phyloP scores from a whole-genome alignment of 257 asterid species.

The Gentiana dahurica region DNA sequence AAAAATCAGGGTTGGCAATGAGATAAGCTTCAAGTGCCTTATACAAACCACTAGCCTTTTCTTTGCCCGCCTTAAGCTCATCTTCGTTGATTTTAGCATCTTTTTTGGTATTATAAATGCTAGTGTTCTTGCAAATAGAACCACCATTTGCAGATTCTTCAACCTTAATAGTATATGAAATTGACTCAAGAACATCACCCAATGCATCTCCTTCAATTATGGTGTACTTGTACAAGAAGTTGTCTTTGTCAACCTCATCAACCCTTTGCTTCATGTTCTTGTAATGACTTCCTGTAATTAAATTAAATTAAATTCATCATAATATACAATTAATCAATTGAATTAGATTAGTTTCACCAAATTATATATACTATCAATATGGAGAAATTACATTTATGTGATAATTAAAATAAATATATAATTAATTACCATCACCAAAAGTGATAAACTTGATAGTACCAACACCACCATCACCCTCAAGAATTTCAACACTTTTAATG shows the following conservation, averaged over 20 bases:
- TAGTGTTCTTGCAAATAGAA: slow-evolving; percentile 24
- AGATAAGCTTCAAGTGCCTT: slow-evolving; percentile 27
- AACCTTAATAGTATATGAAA: slow-evolving; percentile 26
- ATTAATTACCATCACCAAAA: slow-evolving; percentile 30
- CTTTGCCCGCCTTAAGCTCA: slow-evolving; percentile 18
- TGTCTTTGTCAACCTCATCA: slow-evolving; percentile 31
- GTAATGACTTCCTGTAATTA: slow-evolving; percentile 29
- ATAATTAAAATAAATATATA: too few species aligned
- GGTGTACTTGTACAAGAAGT: slow-evolving; percentile 23
- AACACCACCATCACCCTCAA: slow-evolving; percentile 42
- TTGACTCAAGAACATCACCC: slow-evolving; percentile 25
- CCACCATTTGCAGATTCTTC: slow-evolving; percentile 38
- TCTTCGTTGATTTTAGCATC: slow-evolving; percentile 30
- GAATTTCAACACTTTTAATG: slow-evolving; percentile 29
- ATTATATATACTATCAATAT: too few species aligned
- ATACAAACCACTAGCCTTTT: slow-evolving; percentile 8
- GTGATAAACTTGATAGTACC: slow-evolving; percentile 37
- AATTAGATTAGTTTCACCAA: too few species aligned
- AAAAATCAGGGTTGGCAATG: slow-evolving; percentile 15
- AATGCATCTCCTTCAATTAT: slow-evolving; percentile 43
- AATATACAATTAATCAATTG: too few species aligned
- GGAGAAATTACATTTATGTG: too few species aligned
- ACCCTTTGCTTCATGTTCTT: slow-evolving; percentile 37
- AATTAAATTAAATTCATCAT: too few species aligned
- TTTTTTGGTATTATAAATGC: slow-evolving; percentile 27